These are phyloP conservation scores for Dispira simplex DNA, from an alignment of 192 early-diverging fungal species.

Conservation along the genomic window DNA sequence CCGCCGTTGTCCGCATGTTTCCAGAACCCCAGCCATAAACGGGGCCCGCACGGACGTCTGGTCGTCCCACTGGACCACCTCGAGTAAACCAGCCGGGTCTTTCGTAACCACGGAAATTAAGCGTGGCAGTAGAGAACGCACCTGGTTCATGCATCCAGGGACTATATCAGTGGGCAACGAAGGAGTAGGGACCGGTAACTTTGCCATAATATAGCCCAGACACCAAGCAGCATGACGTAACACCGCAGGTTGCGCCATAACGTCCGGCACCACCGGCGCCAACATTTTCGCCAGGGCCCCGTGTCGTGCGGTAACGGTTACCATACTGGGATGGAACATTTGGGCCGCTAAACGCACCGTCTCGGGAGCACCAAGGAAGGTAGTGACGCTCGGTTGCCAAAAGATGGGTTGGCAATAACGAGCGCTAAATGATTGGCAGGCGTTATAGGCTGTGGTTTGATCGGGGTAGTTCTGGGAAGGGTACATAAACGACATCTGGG, in stretches of 20 bases:
- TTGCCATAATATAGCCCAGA: not conserved
- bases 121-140: not conserved
- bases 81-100: not conserved
- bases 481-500: not conserved
- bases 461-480: not conserved
- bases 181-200: not conserved
- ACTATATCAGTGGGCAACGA: not conserved
- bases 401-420: too few relatives aligned
- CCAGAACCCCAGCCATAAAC: not conserved
- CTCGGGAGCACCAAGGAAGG: not conserved
- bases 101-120: not conserved
- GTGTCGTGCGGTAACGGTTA: not conserved
- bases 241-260: not conserved
- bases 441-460: not conserved
- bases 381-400: constrained; percentile 11
- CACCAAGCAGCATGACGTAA: not conserved
- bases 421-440: not conserved
- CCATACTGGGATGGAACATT: constrained; percentile 6
- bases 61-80: constrained; percentile 2
- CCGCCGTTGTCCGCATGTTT: not conserved
- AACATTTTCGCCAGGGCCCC: not conserved
- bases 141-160: not conserved
- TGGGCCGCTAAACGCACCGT: constrained; percentile 1
- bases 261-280: not conserved
- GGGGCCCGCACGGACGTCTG: not conserved